Conservation (phyloP, 805 yeast genomes). For the Ogataea neopini region DNA sequence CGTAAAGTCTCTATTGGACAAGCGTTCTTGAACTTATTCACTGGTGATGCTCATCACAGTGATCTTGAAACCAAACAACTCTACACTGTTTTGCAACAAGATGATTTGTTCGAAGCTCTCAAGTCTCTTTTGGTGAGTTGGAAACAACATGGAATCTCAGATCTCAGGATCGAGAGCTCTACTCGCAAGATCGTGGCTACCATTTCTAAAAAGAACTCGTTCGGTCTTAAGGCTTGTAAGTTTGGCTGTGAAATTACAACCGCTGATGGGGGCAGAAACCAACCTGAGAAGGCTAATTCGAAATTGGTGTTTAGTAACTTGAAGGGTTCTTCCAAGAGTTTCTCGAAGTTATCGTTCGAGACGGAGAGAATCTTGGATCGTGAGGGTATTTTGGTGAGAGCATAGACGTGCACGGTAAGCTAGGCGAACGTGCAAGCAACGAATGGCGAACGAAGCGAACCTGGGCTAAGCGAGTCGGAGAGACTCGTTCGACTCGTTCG, state of each 20-base stretch:
- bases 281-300: conserved; percentile 39
- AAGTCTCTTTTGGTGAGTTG: conserved; percentile 63
- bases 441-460: background rate
- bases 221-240: conserved; percentile 63
- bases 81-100: conserved; percentile 38
- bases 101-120: conserved; percentile 65
- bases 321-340: conserved; percentile 65
- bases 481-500: too few relatives aligned
- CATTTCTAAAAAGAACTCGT: conserved; percentile 58
- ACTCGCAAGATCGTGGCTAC: conserved; percentile 56
- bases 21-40: conserved; percentile 44
- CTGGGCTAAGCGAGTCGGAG: background rate
- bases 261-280: conserved; percentile 31
- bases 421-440: too few relatives aligned
- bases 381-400: conserved; percentile 54
- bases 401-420: too few relatives aligned
- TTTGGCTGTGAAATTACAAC: conserved; percentile 55
- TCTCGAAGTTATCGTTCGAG: conserved; percentile 59
- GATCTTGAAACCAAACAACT: conserved; percentile 37
- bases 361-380: conserved; percentile 63
- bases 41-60: conserved; percentile 22
- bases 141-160: conserved; percentile 69
- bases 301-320: conserved; percentile 59
- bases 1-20: conserved; percentile 28
- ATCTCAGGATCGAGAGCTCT: conserved; percentile 47